phyloP scores from a whole-genome alignment of 2,329 filamentous ascomycete species.

The Penicillium aurantiogriseum region DNA sequence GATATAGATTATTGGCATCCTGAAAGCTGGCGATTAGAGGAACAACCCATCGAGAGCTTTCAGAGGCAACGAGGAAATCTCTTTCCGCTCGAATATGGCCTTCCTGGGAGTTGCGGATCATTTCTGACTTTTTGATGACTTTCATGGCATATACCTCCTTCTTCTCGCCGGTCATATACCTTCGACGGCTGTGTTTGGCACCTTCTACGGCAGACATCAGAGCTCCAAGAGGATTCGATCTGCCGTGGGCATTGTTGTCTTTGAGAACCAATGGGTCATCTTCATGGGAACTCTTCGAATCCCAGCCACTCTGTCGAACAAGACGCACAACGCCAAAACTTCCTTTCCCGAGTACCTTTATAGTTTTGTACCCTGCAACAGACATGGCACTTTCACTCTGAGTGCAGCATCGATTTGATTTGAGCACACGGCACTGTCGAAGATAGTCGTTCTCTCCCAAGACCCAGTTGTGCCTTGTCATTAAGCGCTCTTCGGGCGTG shows the following conservation, averaged over 20 bases:
- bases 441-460: constrained; percentile 71
- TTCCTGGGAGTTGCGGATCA: constrained; percentile 88
- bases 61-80: constrained; percentile 85
- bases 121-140: constrained; percentile 88
- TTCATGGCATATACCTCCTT: constrained; percentile 90
- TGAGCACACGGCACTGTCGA: constrained; percentile 69
- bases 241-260: not conserved
- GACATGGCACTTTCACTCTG: constrained; percentile 51
- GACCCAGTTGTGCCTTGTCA: constrained; percentile 59
- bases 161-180: constrained; percentile 31
- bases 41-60: constrained; percentile 87
- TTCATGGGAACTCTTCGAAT: not conserved
- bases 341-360: constrained; percentile 84
- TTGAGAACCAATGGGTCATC: constrained; percentile 10
- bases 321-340: constrained; percentile 91
- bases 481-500: constrained; percentile 55
- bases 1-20: constrained; percentile 77
- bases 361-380: constrained; percentile 69
- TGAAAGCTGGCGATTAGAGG: constrained; percentile 87
- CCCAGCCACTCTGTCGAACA: constrained; percentile 59
- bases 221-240: constrained; percentile 5
- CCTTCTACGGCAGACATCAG: constrained; percentile 19
- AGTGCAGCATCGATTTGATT: constrained; percentile 54
- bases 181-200: constrained; percentile 28
- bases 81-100: constrained; percentile 87